Evolutionary conservation across 2,329 filamentous ascomycete genomes (phyloP).

Genomic region (Diplodia scrobiculata): DNA sequence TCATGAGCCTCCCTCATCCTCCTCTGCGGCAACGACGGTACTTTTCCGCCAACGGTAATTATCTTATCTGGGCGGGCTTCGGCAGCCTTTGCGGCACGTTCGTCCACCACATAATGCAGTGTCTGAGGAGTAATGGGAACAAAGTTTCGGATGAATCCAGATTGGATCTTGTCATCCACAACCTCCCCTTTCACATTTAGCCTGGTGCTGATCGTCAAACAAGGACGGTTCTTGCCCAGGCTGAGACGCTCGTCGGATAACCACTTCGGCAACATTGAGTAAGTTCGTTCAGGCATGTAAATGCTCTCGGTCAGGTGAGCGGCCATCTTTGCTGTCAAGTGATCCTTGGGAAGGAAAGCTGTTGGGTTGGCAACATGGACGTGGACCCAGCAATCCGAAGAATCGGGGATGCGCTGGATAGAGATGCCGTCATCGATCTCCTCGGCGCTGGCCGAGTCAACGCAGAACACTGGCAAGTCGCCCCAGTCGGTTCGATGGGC

Average conservation of each 20-base stretch:
- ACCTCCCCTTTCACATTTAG: slow-evolving; percentile 56
- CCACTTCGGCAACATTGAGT: slow-evolving; percentile 59
- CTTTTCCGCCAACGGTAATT: slow-evolving; percentile 41
- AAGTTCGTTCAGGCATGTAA: slow-evolving; percentile 60
- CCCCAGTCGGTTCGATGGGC: slow-evolving; percentile 62
- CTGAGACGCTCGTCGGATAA: slow-evolving; percentile 57
- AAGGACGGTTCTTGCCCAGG: slow-evolving; percentile 56
- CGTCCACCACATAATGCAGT: slow-evolving; percentile 42
- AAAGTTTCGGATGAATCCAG: slow-evolving; percentile 59
- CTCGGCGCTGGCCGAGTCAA: slow-evolving; percentile 66
- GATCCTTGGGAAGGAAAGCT: slow-evolving; percentile 64
- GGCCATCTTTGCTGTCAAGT: slow-evolving; percentile 62
- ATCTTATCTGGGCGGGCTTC: slow-evolving; percentile 30
- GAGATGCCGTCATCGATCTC: slow-evolving; percentile 82
- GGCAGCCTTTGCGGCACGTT: slow-evolving; percentile 31
- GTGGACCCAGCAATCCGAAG: slow-evolving; percentile 70
- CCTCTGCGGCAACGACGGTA: slow-evolving; percentile 29
- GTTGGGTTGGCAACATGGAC: slow-evolving; percentile 78
- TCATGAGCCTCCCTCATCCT: slow-evolving; percentile 2
- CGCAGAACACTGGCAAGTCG: slow-evolving; percentile 67
- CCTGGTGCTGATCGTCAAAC: slow-evolving; percentile 63
- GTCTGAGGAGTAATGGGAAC: slow-evolving; percentile 54
- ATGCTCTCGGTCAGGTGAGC: slow-evolving; percentile 59
- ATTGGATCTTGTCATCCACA: slow-evolving; percentile 57
- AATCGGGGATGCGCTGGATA: slow-evolving; percentile 60